Conservation (phyloP, 1,284 basidiomycete genomes). For the Schizophyllum amplum region DNA sequence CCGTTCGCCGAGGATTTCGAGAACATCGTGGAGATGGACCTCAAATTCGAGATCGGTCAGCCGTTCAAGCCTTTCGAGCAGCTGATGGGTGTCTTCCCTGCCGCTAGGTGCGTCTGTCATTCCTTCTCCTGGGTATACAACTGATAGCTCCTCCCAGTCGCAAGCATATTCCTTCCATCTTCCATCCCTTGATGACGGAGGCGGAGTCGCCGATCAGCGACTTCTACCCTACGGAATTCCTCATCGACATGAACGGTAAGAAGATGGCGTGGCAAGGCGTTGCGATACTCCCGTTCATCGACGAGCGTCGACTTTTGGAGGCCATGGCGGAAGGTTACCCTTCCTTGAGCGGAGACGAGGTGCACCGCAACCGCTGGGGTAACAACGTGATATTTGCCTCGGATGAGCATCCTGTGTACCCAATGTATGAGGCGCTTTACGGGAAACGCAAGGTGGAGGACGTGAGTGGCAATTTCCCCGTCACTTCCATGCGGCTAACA, state of each 20-base stretch:
- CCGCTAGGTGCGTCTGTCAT: slow-evolving; percentile 58
- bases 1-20: slow-evolving; percentile 96
- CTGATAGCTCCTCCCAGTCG: slow-evolving; percentile 62
- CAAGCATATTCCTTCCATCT: slow-evolving; percentile 78
- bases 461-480: slow-evolving; percentile 37
- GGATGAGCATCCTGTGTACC: slow-evolving; percentile 80
- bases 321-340: slow-evolving; percentile 74
- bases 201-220: slow-evolving; percentile 91
- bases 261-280: slow-evolving; percentile 99
- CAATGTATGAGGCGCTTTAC: slow-evolving; percentile 83
- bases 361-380: slow-evolving; percentile 75
- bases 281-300: slow-evolving; percentile 93
- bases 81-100: slow-evolving; percentile 96
- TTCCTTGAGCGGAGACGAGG: slow-evolving; percentile 10
- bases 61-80: slow-evolving; percentile 98
- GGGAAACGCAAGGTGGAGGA: slow-evolving; percentile 78
- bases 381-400: slow-evolving; percentile 82
- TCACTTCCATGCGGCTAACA: slow-evolving; percentile 8
- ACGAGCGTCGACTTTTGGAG: slow-evolving; percentile 73
- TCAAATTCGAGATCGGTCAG: slow-evolving; percentile 70
- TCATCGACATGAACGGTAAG: slow-evolving; percentile 99
- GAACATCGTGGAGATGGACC: slow-evolving; percentile 72
- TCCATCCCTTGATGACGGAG: slow-evolving; percentile 87
- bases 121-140: background rate
- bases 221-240: slow-evolving; percentile 90